These are phyloP conservation scores for Halenospora varia DNA, from an alignment of 495 filamentous ascomycete genomes.

Conservation along the genomic window DNA sequence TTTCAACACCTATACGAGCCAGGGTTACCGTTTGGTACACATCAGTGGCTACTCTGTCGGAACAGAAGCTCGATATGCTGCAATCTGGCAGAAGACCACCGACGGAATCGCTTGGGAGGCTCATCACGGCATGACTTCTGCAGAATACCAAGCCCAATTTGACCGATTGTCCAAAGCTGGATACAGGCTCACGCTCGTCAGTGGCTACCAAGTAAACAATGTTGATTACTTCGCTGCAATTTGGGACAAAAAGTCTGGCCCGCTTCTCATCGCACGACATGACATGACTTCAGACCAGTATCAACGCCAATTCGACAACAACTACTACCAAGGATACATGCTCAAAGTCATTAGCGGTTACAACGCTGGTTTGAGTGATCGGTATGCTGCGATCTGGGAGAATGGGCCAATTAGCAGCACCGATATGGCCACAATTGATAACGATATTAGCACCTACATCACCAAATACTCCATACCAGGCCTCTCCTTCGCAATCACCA, in stretches of 20 bases:
- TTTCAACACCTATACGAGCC: background rate
- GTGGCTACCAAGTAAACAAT: background rate
- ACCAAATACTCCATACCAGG: conserved; percentile 3
- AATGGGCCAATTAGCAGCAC: conserved; percentile 11
- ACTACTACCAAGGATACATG: conserved; percentile 17
- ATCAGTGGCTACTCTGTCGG: conserved; percentile 2
- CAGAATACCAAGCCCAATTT: background rate
- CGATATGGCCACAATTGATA: conserved; percentile 4
- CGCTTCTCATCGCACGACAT: conserved; percentile 16
- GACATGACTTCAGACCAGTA: conserved; percentile 21
- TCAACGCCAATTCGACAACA: conserved; percentile 22
- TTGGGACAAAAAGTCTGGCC: conserved; percentile 23
- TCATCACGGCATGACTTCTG: conserved; percentile 6
- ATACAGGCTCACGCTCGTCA: background rate
- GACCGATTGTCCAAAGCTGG: background rate
- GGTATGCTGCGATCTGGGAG: conserved; percentile 25
- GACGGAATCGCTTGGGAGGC: background rate
- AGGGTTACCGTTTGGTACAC: conserved; percentile 4
- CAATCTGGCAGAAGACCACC: conserved; percentile 8
- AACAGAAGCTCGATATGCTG: background rate
- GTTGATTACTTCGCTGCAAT: conserved; percentile 20
- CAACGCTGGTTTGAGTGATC: conserved; percentile 14
- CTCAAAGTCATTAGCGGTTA: conserved; percentile 20
- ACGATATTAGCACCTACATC: conserved; percentile 3
- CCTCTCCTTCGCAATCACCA: conserved; percentile 8